Evolutionary conservation across 805 yeast species (phyloP).

Genomic region (Crinitomyces ghanaensis): DNA sequence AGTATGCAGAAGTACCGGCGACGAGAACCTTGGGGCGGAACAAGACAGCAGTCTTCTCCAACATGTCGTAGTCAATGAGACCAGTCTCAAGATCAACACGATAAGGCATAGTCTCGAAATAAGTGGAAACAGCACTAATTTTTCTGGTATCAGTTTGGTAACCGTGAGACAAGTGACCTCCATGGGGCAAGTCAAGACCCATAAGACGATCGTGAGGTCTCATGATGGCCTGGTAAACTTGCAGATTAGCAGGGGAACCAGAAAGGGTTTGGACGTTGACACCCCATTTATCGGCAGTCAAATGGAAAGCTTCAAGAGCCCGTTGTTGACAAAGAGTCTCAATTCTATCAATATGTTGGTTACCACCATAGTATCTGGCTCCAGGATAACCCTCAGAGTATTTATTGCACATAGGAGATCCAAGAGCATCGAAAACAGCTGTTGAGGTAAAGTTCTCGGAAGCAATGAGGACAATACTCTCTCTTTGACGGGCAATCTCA

Average conservation of each 20-base stretch:
- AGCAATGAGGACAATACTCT: conserved; percentile 88
- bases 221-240: conserved; percentile 91
- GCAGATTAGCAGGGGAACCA: conserved; percentile 96
- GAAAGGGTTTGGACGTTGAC: conserved; percentile 94
- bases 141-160: conserved; percentile 90
- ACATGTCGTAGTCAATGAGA: conserved; percentile 87
- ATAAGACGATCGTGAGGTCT: conserved; percentile 92
- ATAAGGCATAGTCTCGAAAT: conserved; percentile 98
- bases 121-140: conserved; percentile 91
- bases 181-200: conserved; percentile 98
- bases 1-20: conserved; percentile 98
- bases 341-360: conserved; percentile 90
- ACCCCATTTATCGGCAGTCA: conserved; percentile 84
- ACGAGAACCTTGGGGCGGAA: conserved; percentile 95
- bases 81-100: conserved; percentile 89
- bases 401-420: conserved; percentile 97
- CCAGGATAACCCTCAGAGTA: conserved; percentile 99
- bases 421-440: conserved; percentile 91
- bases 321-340: conserved; percentile 88
- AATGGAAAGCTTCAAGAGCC: conserved; percentile 80
- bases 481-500: conserved; percentile 86
- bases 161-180: conserved; percentile 98
- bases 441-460: conserved; percentile 95
- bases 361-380: conserved; percentile 98
- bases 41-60: conserved; percentile 80